A percentile compares a stretch with the other conserved stretches of the same genome.
Evolutionary conservation across 1,139 yeast genomes (phyloP).

Genomic region (Sugiyamaella grinbergsii): DNA sequence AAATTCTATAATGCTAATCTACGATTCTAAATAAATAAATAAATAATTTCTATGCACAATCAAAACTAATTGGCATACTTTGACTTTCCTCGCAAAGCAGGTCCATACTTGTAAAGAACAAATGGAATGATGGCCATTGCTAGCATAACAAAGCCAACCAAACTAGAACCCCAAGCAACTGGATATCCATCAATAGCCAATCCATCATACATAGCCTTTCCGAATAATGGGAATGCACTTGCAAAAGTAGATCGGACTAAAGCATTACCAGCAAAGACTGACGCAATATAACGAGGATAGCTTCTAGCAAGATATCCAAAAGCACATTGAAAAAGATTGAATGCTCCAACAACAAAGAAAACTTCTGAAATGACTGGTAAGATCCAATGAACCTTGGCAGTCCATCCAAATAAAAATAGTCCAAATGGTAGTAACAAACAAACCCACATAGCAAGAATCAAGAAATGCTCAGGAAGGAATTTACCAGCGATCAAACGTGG

Average conservation of each 20-base stretch:
- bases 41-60: not conserved
- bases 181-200: conserved; percentile 50
- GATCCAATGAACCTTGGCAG: conserved; percentile 75
- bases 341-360: conserved; percentile 74
- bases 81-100: conserved; percentile 48
- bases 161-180: conserved; percentile 58
- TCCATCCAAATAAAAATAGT: conserved; percentile 55
- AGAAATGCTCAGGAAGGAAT: conserved; percentile 26
- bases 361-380: conserved; percentile 76
- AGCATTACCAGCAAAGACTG: conserved; percentile 58
- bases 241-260: conserved; percentile 54
- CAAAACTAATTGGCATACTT: conserved; percentile 36
- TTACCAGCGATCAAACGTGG: conserved; percentile 22
- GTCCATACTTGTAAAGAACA: conserved; percentile 58
- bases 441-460: conserved; percentile 40
- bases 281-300: conserved; percentile 69
- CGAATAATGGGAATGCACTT: conserved; percentile 60
- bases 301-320: conserved; percentile 70
- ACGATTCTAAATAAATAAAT: conserved; percentile 10
- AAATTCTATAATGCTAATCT: not conserved
- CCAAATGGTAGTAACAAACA: conserved; percentile 58
- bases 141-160: conserved; percentile 50
- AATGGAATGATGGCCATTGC: conserved; percentile 57
- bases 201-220: conserved; percentile 50
- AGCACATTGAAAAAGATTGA: conserved; percentile 71